Conservation (phyloP, 2,329 filamentous ascomycete genomes). For the Ophiostoma novo-ulmi region DNA sequence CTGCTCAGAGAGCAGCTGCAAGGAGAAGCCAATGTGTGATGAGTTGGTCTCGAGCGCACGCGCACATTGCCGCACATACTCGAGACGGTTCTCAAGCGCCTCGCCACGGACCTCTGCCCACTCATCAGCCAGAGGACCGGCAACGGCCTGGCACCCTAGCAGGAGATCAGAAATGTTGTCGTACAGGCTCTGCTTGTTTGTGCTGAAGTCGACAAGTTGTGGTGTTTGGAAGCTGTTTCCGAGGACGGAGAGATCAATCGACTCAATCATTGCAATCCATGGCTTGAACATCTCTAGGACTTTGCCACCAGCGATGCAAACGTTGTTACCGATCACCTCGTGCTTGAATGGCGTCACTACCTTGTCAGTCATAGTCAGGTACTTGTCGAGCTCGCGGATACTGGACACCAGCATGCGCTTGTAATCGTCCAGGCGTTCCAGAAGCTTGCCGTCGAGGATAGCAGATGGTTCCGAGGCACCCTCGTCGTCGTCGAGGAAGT, state of each 20-base stretch:
- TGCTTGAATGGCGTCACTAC: slow-evolving; percentile 75
- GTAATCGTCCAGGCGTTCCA: slow-evolving; percentile 80
- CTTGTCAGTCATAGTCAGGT: slow-evolving; percentile 70
- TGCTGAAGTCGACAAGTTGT: slow-evolving; percentile 78
- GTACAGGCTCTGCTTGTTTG: slow-evolving; percentile 89
- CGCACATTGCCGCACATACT: slow-evolving; percentile 70
- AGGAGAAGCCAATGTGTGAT: slow-evolving; percentile 78
- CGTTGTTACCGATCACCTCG: slow-evolving; percentile 71
- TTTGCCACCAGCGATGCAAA: slow-evolving; percentile 71
- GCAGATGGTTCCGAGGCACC: slow-evolving; percentile 64
- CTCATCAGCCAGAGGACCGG: slow-evolving; percentile 85
- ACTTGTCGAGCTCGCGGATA: slow-evolving; percentile 82
- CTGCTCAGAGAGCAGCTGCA: slow-evolving; percentile 81
- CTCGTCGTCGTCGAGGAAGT: slow-evolving; percentile 82
- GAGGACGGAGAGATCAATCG: slow-evolving; percentile 78
- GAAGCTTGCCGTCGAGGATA: slow-evolving; percentile 66
- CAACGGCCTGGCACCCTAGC: slow-evolving; percentile 82
- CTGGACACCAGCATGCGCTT: slow-evolving; percentile 80
- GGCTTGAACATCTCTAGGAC: slow-evolving; percentile 85
- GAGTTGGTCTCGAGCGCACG: slow-evolving; percentile 81
- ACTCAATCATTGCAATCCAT: slow-evolving; percentile 86
- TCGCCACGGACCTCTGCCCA: slow-evolving; percentile 92
- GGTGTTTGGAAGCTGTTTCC: slow-evolving; percentile 76
- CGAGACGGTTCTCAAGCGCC: slow-evolving; percentile 78
- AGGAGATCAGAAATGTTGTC: slow-evolving; percentile 89